Evolutionary conservation across 345 rosid genomes (phyloP).

Genomic region (Pistacia integerrima): DNA sequence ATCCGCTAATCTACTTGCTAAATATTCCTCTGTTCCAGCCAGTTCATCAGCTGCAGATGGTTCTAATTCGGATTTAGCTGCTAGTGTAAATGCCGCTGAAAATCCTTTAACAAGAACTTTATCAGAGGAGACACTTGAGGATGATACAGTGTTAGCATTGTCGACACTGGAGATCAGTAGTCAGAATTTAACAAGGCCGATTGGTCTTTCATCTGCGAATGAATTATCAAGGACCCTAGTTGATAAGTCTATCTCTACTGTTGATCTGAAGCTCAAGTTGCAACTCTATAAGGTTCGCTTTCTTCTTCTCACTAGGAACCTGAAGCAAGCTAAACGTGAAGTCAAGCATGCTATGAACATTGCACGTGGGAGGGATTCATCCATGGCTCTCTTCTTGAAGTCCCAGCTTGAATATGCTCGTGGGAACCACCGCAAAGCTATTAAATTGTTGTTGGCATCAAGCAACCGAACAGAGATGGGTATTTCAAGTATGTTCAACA

Average conservation of each 20-base stretch:
- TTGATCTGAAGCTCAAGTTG: slow-evolving; percentile 88
- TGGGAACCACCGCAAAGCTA: slow-evolving; percentile 92
- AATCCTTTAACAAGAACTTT: slow-evolving; percentile 68
- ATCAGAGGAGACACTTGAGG: slow-evolving; percentile 82
- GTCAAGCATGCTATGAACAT: slow-evolving; percentile 93
- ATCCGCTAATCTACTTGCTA: slow-evolving; percentile 59
- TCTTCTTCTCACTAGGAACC: slow-evolving; percentile 83
- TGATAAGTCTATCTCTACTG: slow-evolving; percentile 56
- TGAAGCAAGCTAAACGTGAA: slow-evolving; percentile 96
- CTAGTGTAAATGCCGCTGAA: slow-evolving; percentile 56
- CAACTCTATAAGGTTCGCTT: slow-evolving; percentile 92
- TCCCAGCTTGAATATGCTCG: slow-evolving; percentile 97
- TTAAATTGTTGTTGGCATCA: slow-evolving; percentile 85
- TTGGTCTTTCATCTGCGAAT: slow-evolving; percentile 54
- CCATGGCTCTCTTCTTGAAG: slow-evolving; percentile 86
- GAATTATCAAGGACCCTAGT: slow-evolving; percentile 59
- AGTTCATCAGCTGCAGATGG: slow-evolving; percentile 60
- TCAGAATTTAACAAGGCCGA: slow-evolving; percentile 55
- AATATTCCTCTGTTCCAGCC: slow-evolving; percentile 61
- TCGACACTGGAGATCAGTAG: slow-evolving; percentile 64
- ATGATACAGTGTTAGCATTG: slow-evolving; percentile 58
- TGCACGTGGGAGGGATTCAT: slow-evolving; percentile 86
- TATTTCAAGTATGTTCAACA: slow-evolving; percentile 76
- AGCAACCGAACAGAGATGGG: slow-evolving; percentile 67
- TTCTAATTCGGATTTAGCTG: slow-evolving; percentile 59